Base-by-base conservation (phyloP, 129 eudicot genomes). In the Centrapalus pauciflorus region DNA sequence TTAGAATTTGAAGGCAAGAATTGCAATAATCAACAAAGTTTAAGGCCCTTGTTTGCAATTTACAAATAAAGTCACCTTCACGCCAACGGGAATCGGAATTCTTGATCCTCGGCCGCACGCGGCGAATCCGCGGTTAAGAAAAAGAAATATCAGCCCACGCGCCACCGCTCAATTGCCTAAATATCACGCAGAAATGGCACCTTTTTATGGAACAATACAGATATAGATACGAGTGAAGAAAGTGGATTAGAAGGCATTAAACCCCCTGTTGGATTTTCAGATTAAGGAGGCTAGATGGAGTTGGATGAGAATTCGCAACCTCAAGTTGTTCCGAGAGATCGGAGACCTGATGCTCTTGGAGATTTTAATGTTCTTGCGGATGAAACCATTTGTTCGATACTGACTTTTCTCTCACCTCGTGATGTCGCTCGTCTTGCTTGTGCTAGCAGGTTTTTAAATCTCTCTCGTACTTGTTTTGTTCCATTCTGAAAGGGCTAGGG, bases 381-480 rank as follows among this genome's bases (percentile, higher is more conserved):
- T 63, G 95, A 90, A 75, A 66, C 71, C 37, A 54, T 90, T 13
- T 86, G 95, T 50, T 51, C 77, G 2, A 82, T 90, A 20, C 56
- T 90, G 27, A 32, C 28, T 23, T 38, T 30, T 48, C 90, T 90
- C 59, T 51, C 90, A 52, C 89, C 97, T 68, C 89, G 72, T 50
- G 97, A 90, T 72, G 80, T 90, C 27, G 95, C 87, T 73, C 85
- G 91, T 54, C 91, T 87, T 71, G 72, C 97, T 79, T 90, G 89
- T 70, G 89, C 79, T 35, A 90, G 95, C 95, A 90, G 97, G 97
- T 88, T 69, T 11, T 27, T 7, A 2, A 41, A 17, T 11, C 62
- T 11, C 62, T 29, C 74, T 50, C 41, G 11, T 24, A 0, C 16
- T 50, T 52, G 3, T 43, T n/a, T 28, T 35, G 11, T 25, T 55